Percentiles rank a stretch among this genome's conserved stretches.
Evolutionary conservation across 768 basidiomycete species (phyloP).

Genomic region (Tricholoma hemisulphureum): DNA sequence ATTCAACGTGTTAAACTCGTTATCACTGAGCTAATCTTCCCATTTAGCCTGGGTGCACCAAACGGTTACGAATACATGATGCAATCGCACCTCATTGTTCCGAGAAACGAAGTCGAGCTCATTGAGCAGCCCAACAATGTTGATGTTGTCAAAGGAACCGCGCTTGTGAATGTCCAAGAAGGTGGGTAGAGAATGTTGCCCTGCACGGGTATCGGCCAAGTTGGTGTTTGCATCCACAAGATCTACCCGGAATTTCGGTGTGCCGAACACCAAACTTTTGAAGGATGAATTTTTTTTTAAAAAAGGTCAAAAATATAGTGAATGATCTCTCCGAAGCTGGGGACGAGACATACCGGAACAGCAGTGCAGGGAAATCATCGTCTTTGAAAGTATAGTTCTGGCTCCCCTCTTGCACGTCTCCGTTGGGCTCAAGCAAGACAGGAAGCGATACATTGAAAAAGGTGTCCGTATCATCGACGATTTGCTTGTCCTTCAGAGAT

Average conservation of each 20-base stretch:
- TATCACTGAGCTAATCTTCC: constrained; percentile 15
- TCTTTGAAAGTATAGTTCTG: neutral
- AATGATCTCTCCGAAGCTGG: neutral
- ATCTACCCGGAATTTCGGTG: neutral
- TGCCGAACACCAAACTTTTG: neutral
- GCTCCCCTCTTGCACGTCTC: neutral
- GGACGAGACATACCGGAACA: neutral
- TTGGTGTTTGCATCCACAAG: neutral
- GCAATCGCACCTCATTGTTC: constrained; percentile 42
- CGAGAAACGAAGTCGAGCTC: constrained; percentile 45
- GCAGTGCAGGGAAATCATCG: neutral
- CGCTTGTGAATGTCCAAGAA: neutral
- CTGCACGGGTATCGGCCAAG: neutral
- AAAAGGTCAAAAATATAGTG: neutral
- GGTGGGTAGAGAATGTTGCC: neutral
- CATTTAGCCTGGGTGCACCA: neutral
- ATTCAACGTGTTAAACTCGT: constrained; percentile 28
- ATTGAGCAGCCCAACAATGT: constrained; percentile 46
- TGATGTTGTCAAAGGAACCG: constrained; percentile 16
- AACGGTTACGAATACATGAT: neutral
- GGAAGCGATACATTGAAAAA: neutral
- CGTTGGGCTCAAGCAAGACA: neutral
- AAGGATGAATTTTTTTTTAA: no score
- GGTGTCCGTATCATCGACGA: neutral
- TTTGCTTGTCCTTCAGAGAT: constrained; percentile 32